Evolutionary conservation across 345 rosid genomes (phyloP).

Genomic region (Eucalyptus cloeziana): DNA sequence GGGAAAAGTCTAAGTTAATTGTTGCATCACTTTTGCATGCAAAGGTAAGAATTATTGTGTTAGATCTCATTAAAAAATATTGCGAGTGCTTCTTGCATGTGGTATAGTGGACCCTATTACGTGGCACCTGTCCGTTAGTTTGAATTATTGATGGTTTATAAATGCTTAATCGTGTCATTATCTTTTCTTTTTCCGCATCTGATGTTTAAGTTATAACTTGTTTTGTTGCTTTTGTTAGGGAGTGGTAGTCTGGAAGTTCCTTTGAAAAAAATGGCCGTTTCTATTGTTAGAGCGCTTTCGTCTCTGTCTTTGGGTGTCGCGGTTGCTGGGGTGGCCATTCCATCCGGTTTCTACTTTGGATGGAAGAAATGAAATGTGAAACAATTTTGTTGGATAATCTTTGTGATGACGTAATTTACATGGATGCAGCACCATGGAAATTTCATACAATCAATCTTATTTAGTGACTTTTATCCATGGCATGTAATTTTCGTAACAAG

Average conservation of each 20-base stretch:
- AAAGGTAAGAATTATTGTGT: too few relatives aligned
- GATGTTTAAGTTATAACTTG: neutral
- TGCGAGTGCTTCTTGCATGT: neutral
- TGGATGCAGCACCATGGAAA: neutral
- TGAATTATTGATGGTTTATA: neutral
- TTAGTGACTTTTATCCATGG: neutral
- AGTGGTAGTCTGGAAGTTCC: slow-evolving; percentile 31
- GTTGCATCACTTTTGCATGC: too few relatives aligned
- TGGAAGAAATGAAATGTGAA: slow-evolving; percentile 23
- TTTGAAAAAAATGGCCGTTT: slow-evolving; percentile 14
- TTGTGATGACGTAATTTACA: neutral
- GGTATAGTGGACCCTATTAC: neutral
- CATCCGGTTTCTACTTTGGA: slow-evolving; percentile 48
- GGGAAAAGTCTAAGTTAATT: too few relatives aligned
- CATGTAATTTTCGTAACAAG: neutral
- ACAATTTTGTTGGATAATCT: neutral
- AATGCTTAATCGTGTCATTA: neutral
- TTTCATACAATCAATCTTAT: neutral
- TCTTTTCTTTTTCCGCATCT: neutral
- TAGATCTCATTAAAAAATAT: neutral
- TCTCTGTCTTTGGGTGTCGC: slow-evolving; percentile 32
- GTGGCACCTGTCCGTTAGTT: neutral
- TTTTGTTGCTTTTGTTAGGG: slow-evolving; percentile 13
- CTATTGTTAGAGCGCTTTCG: slow-evolving; percentile 37
- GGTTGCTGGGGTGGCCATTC: slow-evolving; percentile 56